These are phyloP conservation scores for Emergomyces pasteurianus DNA, from an alignment of 2,329 filamentous ascomycete species.

Conservation along the genomic window DNA sequence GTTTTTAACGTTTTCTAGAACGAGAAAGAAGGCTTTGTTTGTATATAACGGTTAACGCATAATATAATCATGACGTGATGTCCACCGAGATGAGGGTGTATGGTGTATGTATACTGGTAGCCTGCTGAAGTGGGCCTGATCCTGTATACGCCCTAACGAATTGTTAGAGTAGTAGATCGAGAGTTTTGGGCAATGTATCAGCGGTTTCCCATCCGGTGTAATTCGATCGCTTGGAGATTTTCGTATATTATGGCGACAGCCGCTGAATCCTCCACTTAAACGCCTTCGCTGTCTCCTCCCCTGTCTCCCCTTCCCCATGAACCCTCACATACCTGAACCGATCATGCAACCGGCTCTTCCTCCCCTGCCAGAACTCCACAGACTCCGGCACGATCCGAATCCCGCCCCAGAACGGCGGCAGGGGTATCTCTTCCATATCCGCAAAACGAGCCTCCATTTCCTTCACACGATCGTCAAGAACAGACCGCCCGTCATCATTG, in stretches of 20 bases:
- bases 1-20: not conserved
- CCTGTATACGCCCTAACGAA: too few relatives aligned
- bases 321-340: slow-evolving; percentile 72
- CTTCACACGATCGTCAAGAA: slow-evolving; percentile 64
- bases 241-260: slow-evolving; percentile 24
- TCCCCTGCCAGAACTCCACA: slow-evolving; percentile 94
- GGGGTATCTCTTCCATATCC: slow-evolving; percentile 65
- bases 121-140: not conserved
- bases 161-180: too few relatives aligned
- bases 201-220: too few relatives aligned
- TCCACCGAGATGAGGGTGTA: not conserved
- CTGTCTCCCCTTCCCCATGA: slow-evolving; percentile 45
- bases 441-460: slow-evolving; percentile 67
- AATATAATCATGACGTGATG: not conserved
- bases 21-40: not conserved
- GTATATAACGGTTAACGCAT: not conserved
- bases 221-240: too few relatives aligned
- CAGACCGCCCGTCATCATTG: slow-evolving; percentile 51
- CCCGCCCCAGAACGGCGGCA: slow-evolving; percentile 92
- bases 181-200: too few relatives aligned
- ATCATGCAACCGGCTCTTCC: slow-evolving; percentile 82
- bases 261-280: slow-evolving; percentile 29
- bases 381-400: slow-evolving; percentile 71
- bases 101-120: not conserved
- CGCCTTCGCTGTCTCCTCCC: slow-evolving; percentile 43